A percentile compares a stretch with the other conserved stretches of the same genome.
Conservation (phyloP, 306 rosid genomes). For the Vigna trinervia region DNA sequence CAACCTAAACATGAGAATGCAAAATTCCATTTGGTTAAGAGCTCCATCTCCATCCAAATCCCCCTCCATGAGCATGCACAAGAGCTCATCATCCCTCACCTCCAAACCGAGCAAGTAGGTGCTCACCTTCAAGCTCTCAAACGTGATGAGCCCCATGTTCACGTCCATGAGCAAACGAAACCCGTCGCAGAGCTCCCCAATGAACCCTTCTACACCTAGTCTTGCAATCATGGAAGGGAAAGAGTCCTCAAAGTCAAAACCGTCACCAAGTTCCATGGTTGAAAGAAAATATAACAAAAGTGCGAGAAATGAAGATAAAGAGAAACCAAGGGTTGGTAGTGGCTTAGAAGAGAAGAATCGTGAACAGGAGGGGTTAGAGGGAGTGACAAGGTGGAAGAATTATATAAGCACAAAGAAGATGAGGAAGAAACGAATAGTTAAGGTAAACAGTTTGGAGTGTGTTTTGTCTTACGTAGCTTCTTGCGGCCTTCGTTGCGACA, state of each 20-base stretch:
- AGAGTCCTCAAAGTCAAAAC: conserved; percentile 62
- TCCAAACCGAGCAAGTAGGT: conserved; percentile 56
- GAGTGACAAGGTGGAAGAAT: neutral
- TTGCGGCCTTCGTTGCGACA: conserved; percentile 35
- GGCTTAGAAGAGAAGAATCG: conserved; percentile 28
- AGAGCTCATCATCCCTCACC: conserved; percentile 62
- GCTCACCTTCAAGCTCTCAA: conserved; percentile 74
- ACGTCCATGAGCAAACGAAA: conserved; percentile 71
- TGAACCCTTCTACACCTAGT: conserved; percentile 65
- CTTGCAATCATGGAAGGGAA: conserved; percentile 69
- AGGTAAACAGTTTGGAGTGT: neutral
- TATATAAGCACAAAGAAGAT: conserved; percentile 16
- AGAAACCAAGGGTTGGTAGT: neutral
- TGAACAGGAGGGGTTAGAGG: neutral
- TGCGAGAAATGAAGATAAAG: neutral
- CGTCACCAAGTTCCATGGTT: conserved; percentile 43
- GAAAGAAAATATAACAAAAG: neutral
- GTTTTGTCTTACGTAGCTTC: conserved; percentile 30
- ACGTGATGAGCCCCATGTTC: conserved; percentile 70
- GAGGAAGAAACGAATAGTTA: neutral
- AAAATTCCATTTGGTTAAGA: conserved; percentile 66
- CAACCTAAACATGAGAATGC: conserved; percentile 80
- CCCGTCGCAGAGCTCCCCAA: conserved; percentile 65
- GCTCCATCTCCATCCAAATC: conserved; percentile 84
- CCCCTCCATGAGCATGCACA: conserved; percentile 72